Evolutionary conservation across 2,329 filamentous ascomycete genomes (phyloP).

Genomic region (Byssothecium circinans): DNA sequence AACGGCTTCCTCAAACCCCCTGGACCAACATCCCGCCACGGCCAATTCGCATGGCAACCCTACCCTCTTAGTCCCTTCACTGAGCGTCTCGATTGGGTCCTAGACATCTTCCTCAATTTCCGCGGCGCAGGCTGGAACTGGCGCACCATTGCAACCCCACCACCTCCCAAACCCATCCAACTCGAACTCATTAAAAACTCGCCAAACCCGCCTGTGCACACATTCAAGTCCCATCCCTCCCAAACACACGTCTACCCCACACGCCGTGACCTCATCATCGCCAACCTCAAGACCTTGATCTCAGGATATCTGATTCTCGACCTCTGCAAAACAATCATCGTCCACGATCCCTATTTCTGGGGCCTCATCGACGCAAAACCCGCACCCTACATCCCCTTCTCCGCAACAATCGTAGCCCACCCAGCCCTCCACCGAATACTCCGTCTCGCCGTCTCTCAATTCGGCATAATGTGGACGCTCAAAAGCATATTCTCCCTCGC

Average conservation of each 20-base stretch:
- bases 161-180: slow-evolving; percentile 47
- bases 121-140: slow-evolving; percentile 64
- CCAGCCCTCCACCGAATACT: slow-evolving; percentile 54
- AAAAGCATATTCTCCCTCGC: slow-evolving; percentile 61
- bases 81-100: slow-evolving; percentile 61
- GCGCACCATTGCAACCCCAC: slow-evolving; percentile 53
- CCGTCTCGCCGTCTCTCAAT: slow-evolving; percentile 59
- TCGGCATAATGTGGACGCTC: slow-evolving; percentile 63
- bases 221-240: slow-evolving; percentile 26
- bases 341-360: slow-evolving; percentile 78
- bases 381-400: slow-evolving; percentile 52
- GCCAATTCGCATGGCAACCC: slow-evolving; percentile 55
- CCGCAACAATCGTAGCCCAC: slow-evolving; percentile 47
- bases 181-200: slow-evolving; percentile 39
- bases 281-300: slow-evolving; percentile 48
- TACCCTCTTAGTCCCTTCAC: slow-evolving; percentile 52
- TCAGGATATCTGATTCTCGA: slow-evolving; percentile 70
- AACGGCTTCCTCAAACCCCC: slow-evolving; percentile 10
- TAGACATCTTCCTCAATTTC: slow-evolving; percentile 60
- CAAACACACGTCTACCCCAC: slow-evolving; percentile 44
- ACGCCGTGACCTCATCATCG: slow-evolving; percentile 36
- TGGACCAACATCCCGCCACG: slow-evolving; percentile 34
- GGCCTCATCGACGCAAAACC: slow-evolving; percentile 49
- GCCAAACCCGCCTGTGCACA: slow-evolving; percentile 19
- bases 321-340: slow-evolving; percentile 66